Evolutionary conservation across 2,329 filamentous ascomycete species (phyloP).

Genomic region (Zopfia rhizophila): DNA sequence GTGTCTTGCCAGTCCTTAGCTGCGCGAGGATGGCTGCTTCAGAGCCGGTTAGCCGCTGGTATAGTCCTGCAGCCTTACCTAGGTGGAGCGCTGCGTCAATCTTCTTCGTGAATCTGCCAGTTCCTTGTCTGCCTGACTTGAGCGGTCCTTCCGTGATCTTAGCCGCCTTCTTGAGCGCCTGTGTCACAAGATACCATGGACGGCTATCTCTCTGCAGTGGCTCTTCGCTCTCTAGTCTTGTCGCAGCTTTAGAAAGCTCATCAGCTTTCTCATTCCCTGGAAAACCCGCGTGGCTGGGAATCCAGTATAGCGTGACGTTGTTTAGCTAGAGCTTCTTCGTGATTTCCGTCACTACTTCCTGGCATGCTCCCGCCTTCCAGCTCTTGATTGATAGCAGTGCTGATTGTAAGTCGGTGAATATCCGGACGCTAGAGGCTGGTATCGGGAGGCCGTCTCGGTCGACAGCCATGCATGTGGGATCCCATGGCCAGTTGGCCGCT

Average conservation of each 20-base stretch:
- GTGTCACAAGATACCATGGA: too few relatives aligned
- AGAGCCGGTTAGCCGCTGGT: background rate
- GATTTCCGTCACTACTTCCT: constrained; percentile 1
- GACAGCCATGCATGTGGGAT: too few relatives aligned
- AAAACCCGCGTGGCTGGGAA: constrained; percentile 3
- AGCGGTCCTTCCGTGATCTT: background rate
- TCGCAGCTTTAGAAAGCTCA: constrained; percentile 7
- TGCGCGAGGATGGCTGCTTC: too few relatives aligned
- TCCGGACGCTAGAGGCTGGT: too few relatives aligned
- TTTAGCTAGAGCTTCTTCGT: constrained; percentile 1
- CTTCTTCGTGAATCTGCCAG: too few relatives aligned
- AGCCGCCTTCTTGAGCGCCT: background rate
- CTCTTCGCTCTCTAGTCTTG: constrained; percentile 7
- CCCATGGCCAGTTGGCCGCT: too few relatives aligned
- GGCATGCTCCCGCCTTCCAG: constrained; percentile 1
- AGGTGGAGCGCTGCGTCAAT: constrained; percentile 1
- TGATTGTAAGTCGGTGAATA: too few relatives aligned
- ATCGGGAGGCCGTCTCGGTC: too few relatives aligned
- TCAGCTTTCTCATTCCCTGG: constrained; percentile 5
- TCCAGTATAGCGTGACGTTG: constrained; percentile 8
- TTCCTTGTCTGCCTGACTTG: background rate
- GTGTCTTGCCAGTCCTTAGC: background rate
- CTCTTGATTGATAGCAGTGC: too few relatives aligned
- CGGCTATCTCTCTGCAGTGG: too few relatives aligned
- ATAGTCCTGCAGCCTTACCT: background rate